Percentiles rank a stretch among this genome's conserved stretches.
These are phyloP conservation scores for Mycena floridula DNA, from an alignment of 768 basidiomycete genomes.

Conservation along the genomic window DNA sequence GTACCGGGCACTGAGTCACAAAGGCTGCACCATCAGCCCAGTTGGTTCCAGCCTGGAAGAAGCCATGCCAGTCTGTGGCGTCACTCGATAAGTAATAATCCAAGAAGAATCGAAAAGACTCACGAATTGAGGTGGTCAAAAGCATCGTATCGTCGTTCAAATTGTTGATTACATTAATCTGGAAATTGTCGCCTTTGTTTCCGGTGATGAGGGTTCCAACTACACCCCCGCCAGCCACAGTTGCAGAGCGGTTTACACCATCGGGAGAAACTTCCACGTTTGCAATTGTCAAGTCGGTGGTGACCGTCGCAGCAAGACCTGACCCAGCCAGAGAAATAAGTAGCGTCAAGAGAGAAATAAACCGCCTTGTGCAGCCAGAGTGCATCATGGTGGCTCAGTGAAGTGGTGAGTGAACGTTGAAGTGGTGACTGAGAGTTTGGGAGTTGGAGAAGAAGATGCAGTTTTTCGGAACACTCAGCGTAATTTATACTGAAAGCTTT, in stretches of 20 bases:
- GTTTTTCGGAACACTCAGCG: too few relatives aligned
- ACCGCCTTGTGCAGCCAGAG: too few relatives aligned
- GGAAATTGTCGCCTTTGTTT: constrained; percentile 33
- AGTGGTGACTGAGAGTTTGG: too few relatives aligned
- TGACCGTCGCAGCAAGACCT: too few relatives aligned
- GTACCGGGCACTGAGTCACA: background rate
- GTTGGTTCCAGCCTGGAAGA: constrained; percentile 24
- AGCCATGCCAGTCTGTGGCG: constrained; percentile 31
- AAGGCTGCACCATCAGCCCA: constrained; percentile 23
- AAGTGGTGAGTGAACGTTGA: too few relatives aligned
- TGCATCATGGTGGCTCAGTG: too few relatives aligned
- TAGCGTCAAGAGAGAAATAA: too few relatives aligned
- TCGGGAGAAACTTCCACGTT: constrained; percentile 26
- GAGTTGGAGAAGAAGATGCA: too few relatives aligned
- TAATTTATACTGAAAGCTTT: too few relatives aligned
- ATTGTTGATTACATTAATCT: constrained; percentile 34
- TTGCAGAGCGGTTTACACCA: constrained; percentile 21
- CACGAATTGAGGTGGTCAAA: constrained; percentile 35
- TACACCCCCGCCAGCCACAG: constrained; percentile 22
- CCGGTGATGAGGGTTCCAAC: constrained; percentile 30
- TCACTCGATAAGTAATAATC: background rate
- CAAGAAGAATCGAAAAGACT: too few relatives aligned
- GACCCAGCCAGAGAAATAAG: too few relatives aligned
- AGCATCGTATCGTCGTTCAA: constrained; percentile 32
- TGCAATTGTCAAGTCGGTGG: constrained; percentile 19